Base-by-base conservation (phyloP, 495 filamentous ascomycete species). In the Annulohypoxylon nitens region DNA sequence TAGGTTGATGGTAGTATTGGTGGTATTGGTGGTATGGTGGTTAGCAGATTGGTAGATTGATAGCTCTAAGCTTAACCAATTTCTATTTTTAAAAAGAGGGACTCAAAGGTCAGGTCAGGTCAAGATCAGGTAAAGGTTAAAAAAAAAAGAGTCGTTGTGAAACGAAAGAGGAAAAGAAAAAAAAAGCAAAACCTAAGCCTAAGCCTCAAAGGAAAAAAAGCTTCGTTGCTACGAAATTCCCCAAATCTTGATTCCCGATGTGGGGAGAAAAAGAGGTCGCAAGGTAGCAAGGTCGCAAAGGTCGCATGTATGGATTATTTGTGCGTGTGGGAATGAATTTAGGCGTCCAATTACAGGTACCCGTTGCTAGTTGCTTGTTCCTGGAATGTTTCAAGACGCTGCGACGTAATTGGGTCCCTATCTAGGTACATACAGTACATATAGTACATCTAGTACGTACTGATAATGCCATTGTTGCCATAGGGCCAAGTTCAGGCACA, bases 331-430 rank as follows among this genome's bases (percentile, higher is more conserved):
- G 65, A 63, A 67, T 60, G 67, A 75, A 75, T 70, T 75, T 67
- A 63, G 72, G 72, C 72, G 67, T 60, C 72, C 72, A 75, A 75
- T 75, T 11, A 68, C 33, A 75, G 18, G 25, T 33, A 54, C n/a
- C 47, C 67, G 39, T 62, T 65, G 51, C 53, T 48, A n/a, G 23
- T 33, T 54, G 50, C 50, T 54, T 54, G 73, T 75, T 73, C 73
- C 69, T 75, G 69, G 67, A 75, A 75, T 75, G 72, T 75, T 75
- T 75, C 72, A 75, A 70, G 59, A 67, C 26, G 41, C 59, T 64
- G 51, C 59, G 59, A 45, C 67, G 39, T 70, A 59, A 61, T 69
- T 65, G 60, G 53, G 55, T 60, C n/a, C 9, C 12, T 48, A 37
- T 7, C 20, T 62, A 12, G 14, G 26, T 25, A 30, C 5, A 30